Conservation (phyloP, 2,329 filamentous ascomycete species). For the Gaeumannomyces tritici region DNA sequence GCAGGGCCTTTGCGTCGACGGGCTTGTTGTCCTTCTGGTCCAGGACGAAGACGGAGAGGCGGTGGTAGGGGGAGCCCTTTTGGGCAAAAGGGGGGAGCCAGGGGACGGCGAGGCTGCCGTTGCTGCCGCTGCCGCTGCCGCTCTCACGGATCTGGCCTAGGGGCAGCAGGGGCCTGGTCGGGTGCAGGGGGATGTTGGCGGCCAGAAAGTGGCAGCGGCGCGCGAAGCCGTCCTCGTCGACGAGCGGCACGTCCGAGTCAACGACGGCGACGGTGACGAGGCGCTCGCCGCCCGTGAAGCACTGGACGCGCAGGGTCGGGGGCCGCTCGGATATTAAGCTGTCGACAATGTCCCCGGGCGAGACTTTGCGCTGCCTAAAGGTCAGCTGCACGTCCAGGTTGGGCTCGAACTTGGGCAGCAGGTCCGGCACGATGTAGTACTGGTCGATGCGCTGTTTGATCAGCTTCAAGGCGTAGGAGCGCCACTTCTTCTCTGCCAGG, state of each 20-base stretch:
- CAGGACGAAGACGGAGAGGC: slow-evolving; percentile 73
- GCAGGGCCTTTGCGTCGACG: slow-evolving; percentile 49
- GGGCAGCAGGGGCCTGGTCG: slow-evolving; percentile 50
- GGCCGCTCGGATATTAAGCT: slow-evolving; percentile 63
- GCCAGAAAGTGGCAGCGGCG: slow-evolving; percentile 85
- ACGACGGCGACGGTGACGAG: slow-evolving; percentile 78
- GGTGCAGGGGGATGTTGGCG: slow-evolving; percentile 46
- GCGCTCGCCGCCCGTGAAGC: slow-evolving; percentile 73
- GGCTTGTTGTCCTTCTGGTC: slow-evolving; percentile 59
- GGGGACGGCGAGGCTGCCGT: slow-evolving; percentile 60
- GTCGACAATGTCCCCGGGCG: slow-evolving; percentile 71
- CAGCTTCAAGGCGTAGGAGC: slow-evolving; percentile 67
- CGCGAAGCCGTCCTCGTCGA: slow-evolving; percentile 64
- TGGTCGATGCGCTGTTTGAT: slow-evolving; percentile 79
- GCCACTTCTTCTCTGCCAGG: slow-evolving; percentile 83
- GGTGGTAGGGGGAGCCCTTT: slow-evolving; percentile 86
- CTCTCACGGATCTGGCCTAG: slow-evolving; percentile 46
- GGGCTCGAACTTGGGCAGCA: slow-evolving; percentile 72
- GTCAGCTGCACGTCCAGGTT: slow-evolving; percentile 71
- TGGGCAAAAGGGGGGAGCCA: slow-evolving; percentile 84
- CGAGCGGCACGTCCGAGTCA: slow-evolving; percentile 81
- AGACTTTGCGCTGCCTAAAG: slow-evolving; percentile 61
- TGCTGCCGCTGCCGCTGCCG: slow-evolving; percentile 29
- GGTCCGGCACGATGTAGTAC: slow-evolving; percentile 79
- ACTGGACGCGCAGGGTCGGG: slow-evolving; percentile 71